phyloP scores from a whole-genome alignment of 768 basidiomycete species.

The Russula earlei region DNA sequence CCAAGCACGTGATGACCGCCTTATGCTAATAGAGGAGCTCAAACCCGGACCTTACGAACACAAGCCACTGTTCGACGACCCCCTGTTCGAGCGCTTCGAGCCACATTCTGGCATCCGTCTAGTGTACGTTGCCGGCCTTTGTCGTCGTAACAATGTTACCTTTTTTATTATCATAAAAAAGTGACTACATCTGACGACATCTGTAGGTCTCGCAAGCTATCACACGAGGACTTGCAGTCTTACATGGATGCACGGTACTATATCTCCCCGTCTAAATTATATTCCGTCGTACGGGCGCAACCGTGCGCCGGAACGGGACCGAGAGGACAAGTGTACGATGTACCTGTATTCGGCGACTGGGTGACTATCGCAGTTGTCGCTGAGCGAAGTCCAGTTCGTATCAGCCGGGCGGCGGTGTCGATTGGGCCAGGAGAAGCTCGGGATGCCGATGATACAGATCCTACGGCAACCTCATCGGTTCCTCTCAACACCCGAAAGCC shows the following conservation, averaged over 20 bases:
- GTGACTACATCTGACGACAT: neutral
- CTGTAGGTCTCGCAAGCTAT: conserved; percentile 55
- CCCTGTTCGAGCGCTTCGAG: conserved; percentile 68
- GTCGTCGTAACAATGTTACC: neutral
- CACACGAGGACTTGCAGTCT: conserved; percentile 72
- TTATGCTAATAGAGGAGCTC: conserved; percentile 70
- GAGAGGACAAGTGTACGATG: conserved; percentile 60
- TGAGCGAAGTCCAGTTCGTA: conserved; percentile 72
- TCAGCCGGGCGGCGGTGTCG: conserved; percentile 56
- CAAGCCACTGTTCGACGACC: conserved; percentile 60
- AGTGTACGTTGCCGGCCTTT: conserved; percentile 44
- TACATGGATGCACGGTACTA: conserved; percentile 79
- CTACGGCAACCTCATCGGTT: neutral
- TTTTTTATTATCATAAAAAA: neutral
- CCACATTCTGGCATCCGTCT: conserved; percentile 87
- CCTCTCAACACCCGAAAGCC: neutral
- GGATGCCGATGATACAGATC: conserved; percentile 25
- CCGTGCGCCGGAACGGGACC: conserved; percentile 42
- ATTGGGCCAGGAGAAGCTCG: conserved; percentile 36
- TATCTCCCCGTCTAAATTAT: conserved; percentile 80
- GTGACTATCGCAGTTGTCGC: conserved; percentile 94
- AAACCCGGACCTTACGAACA: conserved; percentile 72
- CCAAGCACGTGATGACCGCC: conserved; percentile 43
- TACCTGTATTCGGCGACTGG: conserved; percentile 91
- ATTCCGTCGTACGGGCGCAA: conserved; percentile 71